These are phyloP conservation scores for Pseudocercospora ulei DNA, from an alignment of 2,329 filamentous ascomycete species.

Conservation along the genomic window DNA sequence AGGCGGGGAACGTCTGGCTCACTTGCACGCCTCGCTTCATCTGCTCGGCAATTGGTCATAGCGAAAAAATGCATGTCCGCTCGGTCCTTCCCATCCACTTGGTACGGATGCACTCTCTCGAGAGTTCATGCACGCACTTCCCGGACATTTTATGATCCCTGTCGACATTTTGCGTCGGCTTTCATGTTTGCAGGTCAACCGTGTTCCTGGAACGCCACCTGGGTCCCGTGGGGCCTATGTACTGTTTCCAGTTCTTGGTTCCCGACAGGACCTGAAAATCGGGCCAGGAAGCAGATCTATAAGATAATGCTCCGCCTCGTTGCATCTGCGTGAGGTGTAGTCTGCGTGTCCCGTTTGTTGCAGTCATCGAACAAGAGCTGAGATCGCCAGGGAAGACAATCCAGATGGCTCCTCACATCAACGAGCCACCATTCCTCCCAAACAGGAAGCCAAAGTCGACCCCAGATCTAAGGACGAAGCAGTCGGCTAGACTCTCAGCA, in stretches of 20 bases:
- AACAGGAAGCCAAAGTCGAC: slow-evolving; percentile 17
- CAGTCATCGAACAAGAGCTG: not conserved
- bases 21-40: not conserved
- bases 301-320: slow-evolving; percentile 8
- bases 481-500: slow-evolving; percentile 11
- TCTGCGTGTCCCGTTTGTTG: slow-evolving; percentile 1
- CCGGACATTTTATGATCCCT: slow-evolving; percentile 7
- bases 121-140: slow-evolving; percentile 10
- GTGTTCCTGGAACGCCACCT: slow-evolving; percentile 8
- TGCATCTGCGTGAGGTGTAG: slow-evolving; percentile 7
- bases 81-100: slow-evolving; percentile 7
- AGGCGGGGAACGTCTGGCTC: slow-evolving; percentile 13
- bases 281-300: slow-evolving; percentile 7
- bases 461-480: slow-evolving; percentile 15
- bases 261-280: slow-evolving; percentile 3
- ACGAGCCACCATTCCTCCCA: slow-evolving; percentile 9
- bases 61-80: slow-evolving; percentile 3
- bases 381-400: slow-evolving; percentile 1
- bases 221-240: slow-evolving; percentile 1
- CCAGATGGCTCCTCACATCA: slow-evolving; percentile 7
- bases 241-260: slow-evolving; percentile 12
- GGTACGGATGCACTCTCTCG: slow-evolving; percentile 3
- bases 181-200: slow-evolving; percentile 15
- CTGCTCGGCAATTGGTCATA: slow-evolving; percentile 7
- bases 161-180: slow-evolving; percentile 8